Evolutionary conservation across 176 grass and related monocot genomes (phyloP).

Genomic region (Phoenix roebelenii): DNA sequence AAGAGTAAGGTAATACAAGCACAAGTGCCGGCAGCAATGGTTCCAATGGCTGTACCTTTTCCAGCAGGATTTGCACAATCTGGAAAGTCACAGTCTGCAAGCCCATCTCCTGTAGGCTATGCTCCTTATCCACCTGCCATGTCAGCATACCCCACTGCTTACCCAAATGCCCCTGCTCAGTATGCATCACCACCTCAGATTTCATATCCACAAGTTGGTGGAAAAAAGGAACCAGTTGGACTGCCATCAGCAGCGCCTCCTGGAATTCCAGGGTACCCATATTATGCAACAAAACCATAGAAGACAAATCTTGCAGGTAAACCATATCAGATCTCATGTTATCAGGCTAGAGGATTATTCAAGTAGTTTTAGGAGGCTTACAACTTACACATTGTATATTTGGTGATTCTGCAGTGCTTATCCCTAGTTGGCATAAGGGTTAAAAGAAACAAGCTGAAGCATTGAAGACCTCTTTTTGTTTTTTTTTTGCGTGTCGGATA

Average conservation of each 20-base stretch:
- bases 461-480: too few species aligned
- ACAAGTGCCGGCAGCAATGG: conserved; percentile 7
- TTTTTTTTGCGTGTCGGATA: too few species aligned
- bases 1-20: conserved; percentile 8
- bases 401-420: too few species aligned
- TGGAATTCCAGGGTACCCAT: conserved; percentile 7
- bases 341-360: too few species aligned
- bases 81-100: not conserved
- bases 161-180: not conserved
- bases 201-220: not conserved
- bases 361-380: too few species aligned
- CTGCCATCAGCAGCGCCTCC: not conserved
- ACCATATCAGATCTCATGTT: too few species aligned
- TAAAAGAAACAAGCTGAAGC: too few species aligned
- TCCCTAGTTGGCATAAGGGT: too few species aligned
- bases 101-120: conserved; percentile 1
- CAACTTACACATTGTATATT: too few species aligned
- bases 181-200: not conserved
- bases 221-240: not conserved
- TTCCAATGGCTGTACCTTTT: conserved; percentile 6
- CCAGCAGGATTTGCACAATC: not conserved
- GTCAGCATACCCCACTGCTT: conserved; percentile 3
- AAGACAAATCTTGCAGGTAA: too few species aligned
- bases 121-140: not conserved
- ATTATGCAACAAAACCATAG: conserved; percentile 5